phyloP scores from a whole-genome alignment of 2,329 filamentous ascomycete species.

The Alternaria atra region DNA sequence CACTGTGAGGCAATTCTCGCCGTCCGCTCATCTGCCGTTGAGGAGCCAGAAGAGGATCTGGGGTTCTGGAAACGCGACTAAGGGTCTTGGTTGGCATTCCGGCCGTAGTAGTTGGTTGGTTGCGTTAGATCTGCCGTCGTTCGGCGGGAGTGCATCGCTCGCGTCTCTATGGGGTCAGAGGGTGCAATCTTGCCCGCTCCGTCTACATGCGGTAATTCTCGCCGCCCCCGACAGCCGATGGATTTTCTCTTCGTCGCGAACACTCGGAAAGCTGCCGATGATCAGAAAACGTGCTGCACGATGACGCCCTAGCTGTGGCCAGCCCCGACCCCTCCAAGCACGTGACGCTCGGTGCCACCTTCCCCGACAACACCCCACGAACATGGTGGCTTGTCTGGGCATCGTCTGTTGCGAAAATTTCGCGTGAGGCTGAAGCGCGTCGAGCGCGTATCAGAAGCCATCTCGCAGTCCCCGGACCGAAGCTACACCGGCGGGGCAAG shows the following conservation, averaged over 20 bases:
- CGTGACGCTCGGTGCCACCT: slow-evolving; percentile 33
- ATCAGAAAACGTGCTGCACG: slow-evolving; percentile 28
- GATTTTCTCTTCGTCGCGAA: slow-evolving; percentile 3
- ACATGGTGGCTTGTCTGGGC: slow-evolving; percentile 24
- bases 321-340: slow-evolving; percentile 16
- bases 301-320: slow-evolving; percentile 22
- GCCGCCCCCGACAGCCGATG: slow-evolving; percentile 28
- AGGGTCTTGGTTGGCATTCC: slow-evolving; percentile 18
- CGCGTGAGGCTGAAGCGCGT: slow-evolving; percentile 14
- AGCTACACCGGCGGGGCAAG: slow-evolving; percentile 36
- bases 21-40: slow-evolving; percentile 22
- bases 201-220: slow-evolving; percentile 38
- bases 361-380: slow-evolving; percentile 27
- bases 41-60: slow-evolving; percentile 19
- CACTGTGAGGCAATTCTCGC: slow-evolving; percentile 41
- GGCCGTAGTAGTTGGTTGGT: slow-evolving; percentile 36
- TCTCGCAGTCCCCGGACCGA: slow-evolving; percentile 26
- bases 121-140: slow-evolving; percentile 25
- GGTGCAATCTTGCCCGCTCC: slow-evolving; percentile 20
- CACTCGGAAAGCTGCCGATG: slow-evolving; percentile 14
- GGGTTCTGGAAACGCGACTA: slow-evolving; percentile 33
- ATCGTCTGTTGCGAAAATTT: slow-evolving; percentile 14
- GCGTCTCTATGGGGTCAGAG: slow-evolving; percentile 16
- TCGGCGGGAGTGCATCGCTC: slow-evolving; percentile 22
- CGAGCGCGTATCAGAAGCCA: slow-evolving; percentile 21